Base-by-base conservation (phyloP, 257 asterid genomes). In the Solanum ossicruentum region DNA sequence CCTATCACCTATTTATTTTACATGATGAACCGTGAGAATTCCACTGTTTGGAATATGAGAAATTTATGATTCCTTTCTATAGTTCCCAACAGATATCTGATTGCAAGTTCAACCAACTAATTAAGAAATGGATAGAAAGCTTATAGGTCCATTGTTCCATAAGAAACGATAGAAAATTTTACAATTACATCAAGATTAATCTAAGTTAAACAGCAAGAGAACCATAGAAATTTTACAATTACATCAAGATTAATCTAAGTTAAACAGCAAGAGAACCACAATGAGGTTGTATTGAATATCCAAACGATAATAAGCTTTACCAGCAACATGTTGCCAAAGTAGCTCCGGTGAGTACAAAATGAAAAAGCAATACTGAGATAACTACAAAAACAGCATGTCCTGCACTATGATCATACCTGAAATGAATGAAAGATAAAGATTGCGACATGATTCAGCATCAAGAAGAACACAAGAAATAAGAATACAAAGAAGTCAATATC, bases 331-430 rank as follows among this genome's bases (percentile, higher is more conserved):
- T 92, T 41, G 99, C 98, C 94, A 97, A 90, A 88, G 93, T 84
- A 85, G 98, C 97, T 81, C 98, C 99, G 10, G 93, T 85, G 83
- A 92, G 70, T 75, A 95, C 88, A 90, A 97, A 95, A 88, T 97
- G 98, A 86, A 92, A 90, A 91, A 97, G 89, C 88, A 95, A 88
- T 49, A 93, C 97, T 67, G 97, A 94, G 88, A 93, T 87, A 82
- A 97, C 94, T 84, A 97, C 97, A 86, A 91, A 95, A 90, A 92
- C 90, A 87, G 98, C 92, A 86, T 97, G 99, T 51, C 98, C 98
- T n/a, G 86, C 91, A 81, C 98, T 94, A 84, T 92, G 97, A 88
- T 93, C 98, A 84, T 95, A 97, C 97, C 99, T 97, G 97, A 87
- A 91, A 89, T 85, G 80, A 81, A 88, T 83, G 51, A 87, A 75